These are phyloP conservation scores for Cucumis hystrix DNA, from an alignment of 306 rosid species.

Conservation along the genomic window DNA sequence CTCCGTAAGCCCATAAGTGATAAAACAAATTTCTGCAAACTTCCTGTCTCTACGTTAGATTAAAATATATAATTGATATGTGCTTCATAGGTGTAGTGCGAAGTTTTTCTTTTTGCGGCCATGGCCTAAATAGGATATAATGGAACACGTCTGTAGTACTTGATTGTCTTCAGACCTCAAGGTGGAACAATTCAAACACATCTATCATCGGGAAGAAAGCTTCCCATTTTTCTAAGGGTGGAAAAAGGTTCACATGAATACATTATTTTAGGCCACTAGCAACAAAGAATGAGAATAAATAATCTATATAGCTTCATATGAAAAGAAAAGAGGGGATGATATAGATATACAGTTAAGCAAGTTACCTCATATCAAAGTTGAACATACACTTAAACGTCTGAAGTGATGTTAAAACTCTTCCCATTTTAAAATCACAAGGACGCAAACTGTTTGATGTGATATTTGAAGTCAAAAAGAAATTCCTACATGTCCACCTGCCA, in stretches of 20 bases:
- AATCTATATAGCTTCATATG: background rate
- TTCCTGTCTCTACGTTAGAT: background rate
- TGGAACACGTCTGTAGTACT: background rate
- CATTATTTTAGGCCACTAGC: background rate
- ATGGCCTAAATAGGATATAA: background rate
- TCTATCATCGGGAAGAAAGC: background rate
- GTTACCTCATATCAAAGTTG: slow-evolving; percentile 75
- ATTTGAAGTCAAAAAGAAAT: slow-evolving; percentile 52
- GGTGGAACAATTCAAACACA: background rate
- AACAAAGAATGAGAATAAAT: background rate
- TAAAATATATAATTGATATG: background rate
- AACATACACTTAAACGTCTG: slow-evolving; percentile 61
- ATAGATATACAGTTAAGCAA: background rate
- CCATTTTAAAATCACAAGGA: slow-evolving; percentile 92
- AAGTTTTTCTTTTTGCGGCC: background rate
- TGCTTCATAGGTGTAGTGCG: background rate
- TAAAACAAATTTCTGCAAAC: background rate
- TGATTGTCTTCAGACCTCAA: background rate
- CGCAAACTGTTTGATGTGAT: slow-evolving; percentile 65
- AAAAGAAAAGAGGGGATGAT: background rate
- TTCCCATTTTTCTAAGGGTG: background rate
- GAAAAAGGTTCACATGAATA: background rate
- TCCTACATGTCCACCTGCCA: slow-evolving; percentile 84
- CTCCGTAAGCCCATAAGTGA: background rate
- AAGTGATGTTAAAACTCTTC: slow-evolving; percentile 59